Evolutionary conservation across 78 protist genomes (phyloP).

Genomic region (Dictyostelium discoideum): dicty_2.7 NC_007089.4:2887001-2887500

Average conservation of each 20-base stretch:
- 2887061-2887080: neutral
- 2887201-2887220: no score
- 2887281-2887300: neutral
- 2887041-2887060: neutral
- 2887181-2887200: neutral
- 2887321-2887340: neutral
- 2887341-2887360: neutral
- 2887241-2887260: neutral
- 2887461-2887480: neutral
- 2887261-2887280: slow-evolving; percentile 1
- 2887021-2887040: neutral
- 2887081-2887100: slow-evolving; percentile 39
- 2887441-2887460: neutral
- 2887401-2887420: neutral
- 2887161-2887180: neutral
- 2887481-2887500: neutral
- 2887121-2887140: neutral
- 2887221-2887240: slow-evolving; percentile 4
- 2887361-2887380: neutral
- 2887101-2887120: slow-evolving; percentile 31
- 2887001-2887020: neutral
- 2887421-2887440: neutral
- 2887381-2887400: neutral
- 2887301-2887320: slow-evolving; percentile 2
- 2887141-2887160: neutral